Conservation (phyloP, 2,329 filamentous ascomycete species). For the Alternaria sp. region DNA sequence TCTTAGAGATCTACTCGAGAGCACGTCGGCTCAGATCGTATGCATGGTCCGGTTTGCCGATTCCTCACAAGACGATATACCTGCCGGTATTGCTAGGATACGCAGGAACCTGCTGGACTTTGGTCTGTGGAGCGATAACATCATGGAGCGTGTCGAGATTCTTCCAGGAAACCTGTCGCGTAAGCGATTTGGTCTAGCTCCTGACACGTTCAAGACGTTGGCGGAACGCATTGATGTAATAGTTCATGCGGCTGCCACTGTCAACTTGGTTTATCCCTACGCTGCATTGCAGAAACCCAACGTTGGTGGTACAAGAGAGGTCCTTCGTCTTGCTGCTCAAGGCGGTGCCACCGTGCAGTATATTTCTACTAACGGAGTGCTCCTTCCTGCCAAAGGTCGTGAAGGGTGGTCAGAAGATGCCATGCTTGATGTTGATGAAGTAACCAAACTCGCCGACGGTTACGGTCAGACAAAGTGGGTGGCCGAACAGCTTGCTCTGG, state of each 20-base stretch:
- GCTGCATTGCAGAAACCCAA: slow-evolving; percentile 78
- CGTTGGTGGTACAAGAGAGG: slow-evolving; percentile 79
- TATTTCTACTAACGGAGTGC: slow-evolving; percentile 80
- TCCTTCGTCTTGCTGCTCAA: slow-evolving; percentile 74
- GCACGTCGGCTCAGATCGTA: slow-evolving; percentile 73
- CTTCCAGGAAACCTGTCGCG: slow-evolving; percentile 76
- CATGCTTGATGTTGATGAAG: slow-evolving; percentile 72
- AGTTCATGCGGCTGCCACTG: slow-evolving; percentile 78
- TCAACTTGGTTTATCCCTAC: slow-evolving; percentile 79
- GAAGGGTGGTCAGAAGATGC: slow-evolving; percentile 76
- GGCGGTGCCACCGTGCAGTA: slow-evolving; percentile 78
- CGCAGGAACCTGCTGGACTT: slow-evolving; percentile 80
- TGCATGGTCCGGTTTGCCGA: slow-evolving; percentile 79
- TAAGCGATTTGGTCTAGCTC: slow-evolving; percentile 72
- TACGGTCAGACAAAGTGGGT: slow-evolving; percentile 87
- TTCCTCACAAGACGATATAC: slow-evolving; percentile 69
- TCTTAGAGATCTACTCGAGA: slow-evolving; percentile 72
- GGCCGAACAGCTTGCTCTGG: slow-evolving; percentile 76
- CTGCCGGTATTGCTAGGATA: slow-evolving; percentile 75
- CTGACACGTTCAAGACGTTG: slow-evolving; percentile 71
- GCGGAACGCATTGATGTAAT: slow-evolving; percentile 74
- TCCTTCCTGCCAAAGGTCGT: slow-evolving; percentile 68
- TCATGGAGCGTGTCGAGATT: slow-evolving; percentile 81
- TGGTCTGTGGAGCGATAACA: slow-evolving; percentile 78
- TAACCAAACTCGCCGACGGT: slow-evolving; percentile 74